A percentile compares a stretch with the other conserved stretches of the same genome.
Evolutionary conservation across 2,329 filamentous ascomycete genomes (phyloP).

Genomic region (Sporothrix protearum): DNA sequence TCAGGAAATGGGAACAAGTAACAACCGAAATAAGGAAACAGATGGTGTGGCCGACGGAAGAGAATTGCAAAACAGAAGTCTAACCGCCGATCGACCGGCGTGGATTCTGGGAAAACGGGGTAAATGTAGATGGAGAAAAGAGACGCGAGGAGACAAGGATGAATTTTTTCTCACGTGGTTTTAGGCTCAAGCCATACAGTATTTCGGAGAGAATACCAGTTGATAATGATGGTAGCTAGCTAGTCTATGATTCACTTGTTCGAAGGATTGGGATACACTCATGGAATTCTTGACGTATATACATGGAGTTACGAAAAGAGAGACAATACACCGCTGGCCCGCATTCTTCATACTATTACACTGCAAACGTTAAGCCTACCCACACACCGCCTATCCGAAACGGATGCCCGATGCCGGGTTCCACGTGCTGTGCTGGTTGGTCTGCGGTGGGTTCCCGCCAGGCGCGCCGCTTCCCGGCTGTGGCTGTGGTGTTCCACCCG

Average conservation of each 20-base stretch:
- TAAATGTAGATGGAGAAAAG: neutral
- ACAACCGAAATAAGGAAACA: neutral
- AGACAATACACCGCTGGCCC: neutral
- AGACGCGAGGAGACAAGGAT: neutral
- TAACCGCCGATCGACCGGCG: neutral
- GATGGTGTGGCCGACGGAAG: neutral
- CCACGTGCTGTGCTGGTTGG: constrained; percentile 24
- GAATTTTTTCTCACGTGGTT: neutral
- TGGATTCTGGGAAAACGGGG: neutral
- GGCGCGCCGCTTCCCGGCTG: constrained; percentile 19
- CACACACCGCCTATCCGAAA: constrained; percentile 21
- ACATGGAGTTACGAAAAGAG: neutral
- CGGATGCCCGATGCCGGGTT: constrained; percentile 27
- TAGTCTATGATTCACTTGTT: neutral
- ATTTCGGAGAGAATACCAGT: neutral
- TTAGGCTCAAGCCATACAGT: neutral
- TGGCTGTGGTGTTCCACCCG: constrained; percentile 26
- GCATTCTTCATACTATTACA: neutral
- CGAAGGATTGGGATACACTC: neutral
- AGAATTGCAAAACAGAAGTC: neutral
- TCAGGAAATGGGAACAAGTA: neutral
- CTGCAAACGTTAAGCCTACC: neutral
- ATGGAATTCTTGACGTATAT: neutral
- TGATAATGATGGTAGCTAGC: neutral
- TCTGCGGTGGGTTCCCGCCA: neutral